Base-by-base conservation (phyloP, 2,329 filamentous ascomycete species). In the Madurella mycetomatis region DNA sequence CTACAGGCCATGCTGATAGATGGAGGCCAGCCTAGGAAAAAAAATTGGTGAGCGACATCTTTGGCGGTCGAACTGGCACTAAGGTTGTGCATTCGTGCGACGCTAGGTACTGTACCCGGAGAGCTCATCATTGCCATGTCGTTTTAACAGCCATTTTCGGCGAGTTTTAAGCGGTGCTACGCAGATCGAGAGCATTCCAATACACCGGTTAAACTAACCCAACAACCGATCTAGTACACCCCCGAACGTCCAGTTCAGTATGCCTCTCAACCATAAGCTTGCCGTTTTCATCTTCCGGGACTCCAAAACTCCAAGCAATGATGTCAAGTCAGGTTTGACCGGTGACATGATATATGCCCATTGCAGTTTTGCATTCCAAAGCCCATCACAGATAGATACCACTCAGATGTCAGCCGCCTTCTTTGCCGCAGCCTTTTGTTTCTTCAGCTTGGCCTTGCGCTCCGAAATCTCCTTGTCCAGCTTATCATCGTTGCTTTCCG, bases 401-500 rank as follows among this genome's bases (percentile, higher is more conserved):
- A 7, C 15, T 57, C 32, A 63, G 19, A 58, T 47, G n/a, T 63
- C 62, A 37, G 51, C 62, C 48, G 58, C 61, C 58, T 60, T 65
- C 70, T 77, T 80, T 15, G 79, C 80, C 43, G 73, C 73, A 55
- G 75, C 75, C 77, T 84, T 84, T 64, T 81, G 79, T 72, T 82
- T 83, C 70, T 74, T 79, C 61, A 84, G 64, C 64, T 75, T 77
- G 12, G 76, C 68, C 72, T 84, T 84, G 60, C 79, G 76, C 62
- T 80, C 77, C n/a, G 79, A 72, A 60, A 83, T 82, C 71, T 83
- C 78, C 73, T 78, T 75, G 65, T 83, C 76, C 15, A 84, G 72
- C 63, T 75, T 76, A 55, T 73, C 70, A 50, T 83, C 80, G 64
- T 81, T 73, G 61, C 73, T 72, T 54, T 76, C 75, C 4, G 72